Base-by-base conservation (phyloP, 2,329 filamentous ascomycete species). In the Aspergillus fischeri region DNA sequence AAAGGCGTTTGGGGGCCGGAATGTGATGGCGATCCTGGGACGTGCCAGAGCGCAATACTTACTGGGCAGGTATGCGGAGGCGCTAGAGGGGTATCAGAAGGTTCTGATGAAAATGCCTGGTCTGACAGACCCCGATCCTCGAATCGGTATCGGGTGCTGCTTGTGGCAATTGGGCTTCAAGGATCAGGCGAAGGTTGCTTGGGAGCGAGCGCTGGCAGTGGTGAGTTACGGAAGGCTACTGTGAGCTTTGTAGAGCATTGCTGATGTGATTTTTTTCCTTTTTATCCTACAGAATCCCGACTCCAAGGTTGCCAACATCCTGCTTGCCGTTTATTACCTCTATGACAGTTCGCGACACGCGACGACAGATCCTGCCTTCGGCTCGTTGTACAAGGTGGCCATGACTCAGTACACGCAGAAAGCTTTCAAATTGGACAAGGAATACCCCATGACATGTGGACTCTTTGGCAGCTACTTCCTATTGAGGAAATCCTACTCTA, bases 151-250 rank as follows among this genome's bases (percentile, higher is more conserved):
- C 68, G 94, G 94, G 49, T 94, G 91, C 75, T 99, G 94, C 78
- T 88, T 97, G 73, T 99, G 95, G 94, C 91, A 96, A 73, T 81
- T 99, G 28, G 92, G 92, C 10, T 92, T 91, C 79, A 97, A 95
- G 73, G 91, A 96, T 35, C 91, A 96, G 67, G 94, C 95, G 7
- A 93, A 90, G 70, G 79, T 81, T 50, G 93, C 94, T 11, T 99
- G 94, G 94, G 89, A 96, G 70, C 83, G 94, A 61, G 86, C 89
- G 11, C 77, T 97, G 28, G 90, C 95, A 70, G 83, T 97, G 69
- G 77, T 80, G 86, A 82, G 69, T 66, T 44, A 47, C 32, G 50
- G 10, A 21, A 41, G 10, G 9, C 42, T 48, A 11, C n/a, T 17
- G 7, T 17, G 49, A 17, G 3, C 5, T 20, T 41, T 14, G 9